A percentile compares a stretch with the other conserved stretches of the same genome.
phyloP scores from a whole-genome alignment of 1,284 basidiomycete genomes.

The Ganoderma sinense region DNA sequence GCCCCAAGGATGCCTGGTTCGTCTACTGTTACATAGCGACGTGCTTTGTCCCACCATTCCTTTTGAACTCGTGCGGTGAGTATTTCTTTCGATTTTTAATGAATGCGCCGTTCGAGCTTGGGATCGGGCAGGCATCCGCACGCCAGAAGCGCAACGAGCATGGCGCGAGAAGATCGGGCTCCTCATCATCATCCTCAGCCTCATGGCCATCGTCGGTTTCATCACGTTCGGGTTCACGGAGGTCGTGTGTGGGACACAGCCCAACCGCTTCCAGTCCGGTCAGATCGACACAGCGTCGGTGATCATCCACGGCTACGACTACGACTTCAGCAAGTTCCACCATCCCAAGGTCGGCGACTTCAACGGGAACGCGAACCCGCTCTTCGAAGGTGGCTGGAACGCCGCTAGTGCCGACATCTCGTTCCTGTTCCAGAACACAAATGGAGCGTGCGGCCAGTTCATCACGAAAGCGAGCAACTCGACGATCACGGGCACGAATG shows the following conservation, averaged over 20 bases:
- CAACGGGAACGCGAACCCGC: slow-evolving; percentile 83
- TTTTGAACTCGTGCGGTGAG: slow-evolving; percentile 75
- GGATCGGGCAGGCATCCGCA: slow-evolving; percentile 75
- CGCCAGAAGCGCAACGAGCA: slow-evolving; percentile 93
- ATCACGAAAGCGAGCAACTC: slow-evolving; percentile 79
- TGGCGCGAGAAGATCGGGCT: slow-evolving; percentile 99
- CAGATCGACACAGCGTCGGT: slow-evolving; percentile 83
- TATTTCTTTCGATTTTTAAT: slow-evolving; percentile 30
- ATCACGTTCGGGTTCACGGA: slow-evolving; percentile 99
- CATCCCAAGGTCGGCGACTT: slow-evolving; percentile 81
- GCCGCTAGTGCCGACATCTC: slow-evolving; percentile 89
- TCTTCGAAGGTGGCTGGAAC: slow-evolving; percentile 80
- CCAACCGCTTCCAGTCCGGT: slow-evolving; percentile 84
- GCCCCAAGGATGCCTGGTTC: slow-evolving; percentile 95
- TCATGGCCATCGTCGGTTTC: slow-evolving; percentile 97
- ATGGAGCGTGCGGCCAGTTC: slow-evolving; percentile 80
- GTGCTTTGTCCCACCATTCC: slow-evolving; percentile 79
- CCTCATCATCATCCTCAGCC: slow-evolving; percentile 76
- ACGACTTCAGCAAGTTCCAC: slow-evolving; percentile 88
- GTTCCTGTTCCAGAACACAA: slow-evolving; percentile 94
- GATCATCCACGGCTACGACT: slow-evolving; percentile 93
- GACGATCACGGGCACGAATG: slow-evolving; percentile 67
- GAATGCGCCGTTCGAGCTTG: slow-evolving; percentile 7
- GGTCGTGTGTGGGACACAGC: slow-evolving; percentile 88
- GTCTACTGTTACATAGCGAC: slow-evolving; percentile 94